Conservation (phyloP, 371 early-diverging fungal species). For the Mucor mucedo region DNA sequence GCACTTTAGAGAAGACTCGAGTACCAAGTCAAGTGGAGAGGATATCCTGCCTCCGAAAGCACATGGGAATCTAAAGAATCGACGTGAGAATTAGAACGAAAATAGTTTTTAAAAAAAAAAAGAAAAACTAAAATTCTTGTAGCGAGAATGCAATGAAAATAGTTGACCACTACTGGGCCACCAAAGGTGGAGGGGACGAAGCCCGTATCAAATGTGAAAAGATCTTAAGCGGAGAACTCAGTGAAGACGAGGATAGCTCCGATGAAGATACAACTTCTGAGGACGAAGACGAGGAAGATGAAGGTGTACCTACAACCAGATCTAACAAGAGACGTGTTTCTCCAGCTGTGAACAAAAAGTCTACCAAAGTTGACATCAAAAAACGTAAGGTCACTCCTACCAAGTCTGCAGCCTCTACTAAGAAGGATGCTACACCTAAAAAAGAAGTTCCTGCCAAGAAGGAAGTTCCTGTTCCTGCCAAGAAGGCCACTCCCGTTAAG, state of each 20-base stretch:
- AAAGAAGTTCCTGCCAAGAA: no score
- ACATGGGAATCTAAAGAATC: conserved; percentile 25
- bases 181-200: conserved; percentile 8
- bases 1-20: not conserved
- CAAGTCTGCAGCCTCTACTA: no score
- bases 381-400: not conserved
- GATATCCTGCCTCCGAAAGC: conserved; percentile 10
- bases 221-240: not conserved
- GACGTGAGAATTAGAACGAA: conserved; percentile 3
- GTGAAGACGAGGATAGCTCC: not conserved
- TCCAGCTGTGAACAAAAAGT: not conserved
- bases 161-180: conserved; percentile 18
- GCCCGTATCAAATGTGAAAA: not conserved
- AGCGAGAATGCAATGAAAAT: conserved; percentile 14
- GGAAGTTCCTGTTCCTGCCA: no score
- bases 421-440: no score
- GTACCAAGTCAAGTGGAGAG: conserved; percentile 26
- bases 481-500: no score
- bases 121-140: not conserved
- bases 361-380: not conserved
- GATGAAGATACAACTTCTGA: not conserved
- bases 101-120: not conserved
- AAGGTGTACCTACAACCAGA: not conserved
- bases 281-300: not conserved
- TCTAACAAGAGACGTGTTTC: not conserved